These are phyloP conservation scores for Cladosporium cucumerinum DNA, from an alignment of 2,329 filamentous ascomycete species.

Conservation along the genomic window DNA sequence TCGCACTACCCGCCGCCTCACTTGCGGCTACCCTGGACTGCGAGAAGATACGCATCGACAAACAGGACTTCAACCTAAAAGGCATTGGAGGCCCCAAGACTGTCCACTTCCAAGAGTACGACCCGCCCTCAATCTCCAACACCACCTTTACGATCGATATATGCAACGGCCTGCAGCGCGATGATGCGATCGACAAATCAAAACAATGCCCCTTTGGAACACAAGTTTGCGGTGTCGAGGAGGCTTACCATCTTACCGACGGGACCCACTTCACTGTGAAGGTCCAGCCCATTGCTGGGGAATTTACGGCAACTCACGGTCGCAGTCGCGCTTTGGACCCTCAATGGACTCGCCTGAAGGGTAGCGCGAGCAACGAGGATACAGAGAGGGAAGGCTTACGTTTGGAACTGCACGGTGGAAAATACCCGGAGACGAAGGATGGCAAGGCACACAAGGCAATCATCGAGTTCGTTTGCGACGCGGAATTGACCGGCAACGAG, in stretches of 20 bases:
- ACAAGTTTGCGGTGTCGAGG: slow-evolving; percentile 73
- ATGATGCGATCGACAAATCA: slow-evolving; percentile 53
- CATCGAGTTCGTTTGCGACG: slow-evolving; percentile 81
- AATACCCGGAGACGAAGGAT: slow-evolving; percentile 50
- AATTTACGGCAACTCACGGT: slow-evolving; percentile 59
- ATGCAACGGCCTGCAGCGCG: slow-evolving; percentile 64
- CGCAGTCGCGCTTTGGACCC: slow-evolving; percentile 55
- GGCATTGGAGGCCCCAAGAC: slow-evolving; percentile 65
- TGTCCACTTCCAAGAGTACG: slow-evolving; percentile 54
- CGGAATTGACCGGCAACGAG: slow-evolving; percentile 68
- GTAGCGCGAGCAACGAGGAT: slow-evolving; percentile 62
- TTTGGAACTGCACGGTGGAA: slow-evolving; percentile 62
- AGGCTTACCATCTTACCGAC: slow-evolving; percentile 50
- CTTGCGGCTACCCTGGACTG: slow-evolving; percentile 57
- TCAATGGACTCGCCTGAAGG: slow-evolving; percentile 63
- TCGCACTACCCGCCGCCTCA: slow-evolving; percentile 34
- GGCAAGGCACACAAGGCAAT: slow-evolving; percentile 66
- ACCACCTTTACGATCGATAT: slow-evolving; percentile 80
- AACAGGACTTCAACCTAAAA: slow-evolving; percentile 61
- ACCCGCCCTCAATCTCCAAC: slow-evolving; percentile 58
- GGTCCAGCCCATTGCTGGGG: slow-evolving; percentile 72
- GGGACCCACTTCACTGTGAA: slow-evolving; percentile 48
- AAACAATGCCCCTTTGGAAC: slow-evolving; percentile 65
- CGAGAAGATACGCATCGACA: slow-evolving; percentile 57
- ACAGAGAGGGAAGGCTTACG: slow-evolving; percentile 68